These are phyloP conservation scores for Saposhnikovia divaricata DNA, from an alignment of 129 eudicot species.

Conservation along the genomic window DNA sequence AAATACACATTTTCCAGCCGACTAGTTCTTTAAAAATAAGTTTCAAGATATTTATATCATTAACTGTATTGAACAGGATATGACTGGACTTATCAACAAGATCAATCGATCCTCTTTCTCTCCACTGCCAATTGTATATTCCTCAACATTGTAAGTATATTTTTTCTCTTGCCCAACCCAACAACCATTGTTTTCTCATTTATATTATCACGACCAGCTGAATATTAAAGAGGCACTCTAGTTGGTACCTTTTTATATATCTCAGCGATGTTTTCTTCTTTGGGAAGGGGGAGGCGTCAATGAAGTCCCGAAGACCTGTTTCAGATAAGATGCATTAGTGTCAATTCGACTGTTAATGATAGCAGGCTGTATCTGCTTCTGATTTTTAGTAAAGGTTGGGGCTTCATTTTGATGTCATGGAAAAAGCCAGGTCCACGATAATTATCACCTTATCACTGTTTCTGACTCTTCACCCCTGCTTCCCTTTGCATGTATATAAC, in stretches of 20 bases:
- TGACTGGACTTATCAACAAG: constrained; percentile 90
- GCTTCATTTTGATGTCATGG: not conserved
- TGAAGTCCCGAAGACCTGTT: not conserved
- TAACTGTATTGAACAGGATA: constrained; percentile 51
- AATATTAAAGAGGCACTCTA: not conserved
- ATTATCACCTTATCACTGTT: not conserved
- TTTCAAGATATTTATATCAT: not conserved
- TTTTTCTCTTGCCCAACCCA: not conserved
- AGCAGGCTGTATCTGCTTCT: not conserved
- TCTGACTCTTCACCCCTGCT: not conserved
- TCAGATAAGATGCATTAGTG: not conserved
- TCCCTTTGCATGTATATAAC: not conserved
- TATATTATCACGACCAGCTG: not conserved
- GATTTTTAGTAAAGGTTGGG: not conserved
- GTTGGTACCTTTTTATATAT: not conserved
- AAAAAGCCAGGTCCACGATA: not conserved
- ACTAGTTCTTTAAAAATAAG: not conserved
- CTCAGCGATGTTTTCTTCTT: not conserved
- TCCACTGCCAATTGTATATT: constrained; percentile 88
- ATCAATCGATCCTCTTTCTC: constrained; percentile 78
- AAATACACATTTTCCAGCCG: constrained; percentile 1
- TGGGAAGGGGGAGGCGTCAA: not conserved
- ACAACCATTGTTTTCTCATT: not conserved
- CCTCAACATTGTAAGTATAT: constrained; percentile 71
- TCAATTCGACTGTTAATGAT: not conserved